Evolutionary conservation across 352 stramenopile species (phyloP), one percentile per base, ranked within the genome.

Genomic region (Paralagenidium karlingii): DNA sequence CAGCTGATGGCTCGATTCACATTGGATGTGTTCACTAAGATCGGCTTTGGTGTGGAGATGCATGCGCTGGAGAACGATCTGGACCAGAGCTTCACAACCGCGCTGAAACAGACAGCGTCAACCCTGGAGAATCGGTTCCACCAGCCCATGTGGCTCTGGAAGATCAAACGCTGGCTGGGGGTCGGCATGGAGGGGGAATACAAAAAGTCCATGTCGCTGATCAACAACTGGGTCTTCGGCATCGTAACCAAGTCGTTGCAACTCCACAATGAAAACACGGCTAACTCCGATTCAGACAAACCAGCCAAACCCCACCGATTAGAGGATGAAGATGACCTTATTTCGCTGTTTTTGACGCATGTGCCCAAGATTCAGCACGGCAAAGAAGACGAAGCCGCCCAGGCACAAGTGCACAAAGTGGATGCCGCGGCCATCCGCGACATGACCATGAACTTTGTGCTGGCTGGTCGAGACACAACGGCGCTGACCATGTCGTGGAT

Each of bases 381-480:
- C 8, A 51, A 43, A 2, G 29, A 42, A 32, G 36, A 58, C 28
- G 33, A 46, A 29, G 39, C 34, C 16, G 27, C 16, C 34, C 47
- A 38, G 1, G 45, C 31, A 3, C 41, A 21, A 27, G 22, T 38
- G 26, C n/a, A n/a, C n/a, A 31, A 44, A 26, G 53, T 43, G 22
- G 47, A 60, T 0, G 43, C 60, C 6, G 58, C 58, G 25, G 51
- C 61, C 2, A 45, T 88, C 20, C 65, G 70, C 26, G 71, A 90
- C 44, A 73, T 88, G 34, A 56, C 69, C 6, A 63, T 91, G 40
- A 82, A 60, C 24, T 69, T 88, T 37, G 66, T 87, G 13, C 53
- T 74, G 3, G 77, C 71, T 25, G 77, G 79, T n/a, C 53, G 68
- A 24, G 74, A 80, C 38, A 90, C 79, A 1, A 87, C 77, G 5